phyloP scores from a whole-genome alignment of 2,329 filamentous ascomycete genomes.

The Colletotrichum sp. region DNA sequence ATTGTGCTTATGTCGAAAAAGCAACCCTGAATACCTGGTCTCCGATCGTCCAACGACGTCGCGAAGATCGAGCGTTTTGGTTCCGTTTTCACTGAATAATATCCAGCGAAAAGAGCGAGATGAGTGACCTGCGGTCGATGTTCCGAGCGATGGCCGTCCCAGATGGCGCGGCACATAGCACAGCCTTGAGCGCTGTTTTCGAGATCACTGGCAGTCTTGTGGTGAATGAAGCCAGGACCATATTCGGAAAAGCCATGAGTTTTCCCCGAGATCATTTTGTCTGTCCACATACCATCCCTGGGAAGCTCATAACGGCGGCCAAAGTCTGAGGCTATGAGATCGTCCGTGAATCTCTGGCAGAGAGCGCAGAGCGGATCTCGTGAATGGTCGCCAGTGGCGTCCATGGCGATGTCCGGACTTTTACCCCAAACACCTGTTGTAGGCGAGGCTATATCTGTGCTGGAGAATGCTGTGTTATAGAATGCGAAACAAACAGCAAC shows the following conservation, averaged over 20 bases:
- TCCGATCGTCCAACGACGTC: background rate
- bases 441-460: too few species aligned
- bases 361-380: background rate
- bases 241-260: rapidly evolving
- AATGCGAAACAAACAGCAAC: too few species aligned
- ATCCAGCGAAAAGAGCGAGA: background rate
- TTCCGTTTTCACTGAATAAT: background rate
- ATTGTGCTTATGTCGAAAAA: background rate
- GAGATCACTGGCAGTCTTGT: background rate
- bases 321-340: background rate
- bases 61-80: rapidly evolving
- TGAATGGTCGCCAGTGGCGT: rapidly evolving
- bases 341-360: background rate
- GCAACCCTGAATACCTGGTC: too few species aligned
- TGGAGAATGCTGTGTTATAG: too few species aligned
- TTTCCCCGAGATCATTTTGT: rapidly evolving
- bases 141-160: background rate
- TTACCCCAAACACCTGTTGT: too few species aligned
- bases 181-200: background rate
- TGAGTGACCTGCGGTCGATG: rapidly evolving
- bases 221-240: background rate
- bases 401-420: background rate
- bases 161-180: background rate
- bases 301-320: background rate
- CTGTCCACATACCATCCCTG: background rate